Evolutionary conservation across 2,329 filamentous ascomycete species (phyloP), one percentile per base, ranked within the genome.

Genomic region (Talaromyces sp.): DNA sequence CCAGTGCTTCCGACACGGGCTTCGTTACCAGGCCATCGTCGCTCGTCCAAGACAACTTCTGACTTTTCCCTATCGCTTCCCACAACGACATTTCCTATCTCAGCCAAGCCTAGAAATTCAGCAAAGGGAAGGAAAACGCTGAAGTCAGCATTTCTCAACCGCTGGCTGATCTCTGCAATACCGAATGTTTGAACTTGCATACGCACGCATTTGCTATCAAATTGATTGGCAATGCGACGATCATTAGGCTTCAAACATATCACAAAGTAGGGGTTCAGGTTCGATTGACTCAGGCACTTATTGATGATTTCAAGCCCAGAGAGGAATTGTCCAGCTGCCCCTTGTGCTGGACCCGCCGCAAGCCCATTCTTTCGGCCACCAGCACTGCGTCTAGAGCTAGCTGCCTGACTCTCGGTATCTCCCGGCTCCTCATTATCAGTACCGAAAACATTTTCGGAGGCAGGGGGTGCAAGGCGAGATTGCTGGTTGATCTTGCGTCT

Each of bases 191-290:
- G 93, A 1, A 99, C 84, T 70, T 99, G 94, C 10, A 89, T 90
- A 3, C 94, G 87, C 19, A 99, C 94, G 70, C 94, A 99, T 74
- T 97, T 97, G 82, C 91, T 97, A 73, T 99, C 94, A 65, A 97
- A 99, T 68, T 99, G 94, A 63, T 99, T 99, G 56, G 94, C 93
- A 61, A 99, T 99, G 45, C 94, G 86, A 48, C 94, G 85, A 70
- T 99, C 94, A 64, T 99, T 99, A 19, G 94, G 93, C 75, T 99
- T 99, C 58, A 99, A 76, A 67, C 94, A 99, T 74, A 99, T 97
- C 40, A 99, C 84, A 64, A 97, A 97, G 74, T 99, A 99, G 1
- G 89, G 85, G 66, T 99, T 99, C 10, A 91, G 89, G 66, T 91
- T 90, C 3, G 87, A 84, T 2, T 89, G 86, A 2, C 86, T 88